Base-by-base conservation (phyloP, 2,329 filamentous ascomycete species). In the Penicillium sp. region DNA sequence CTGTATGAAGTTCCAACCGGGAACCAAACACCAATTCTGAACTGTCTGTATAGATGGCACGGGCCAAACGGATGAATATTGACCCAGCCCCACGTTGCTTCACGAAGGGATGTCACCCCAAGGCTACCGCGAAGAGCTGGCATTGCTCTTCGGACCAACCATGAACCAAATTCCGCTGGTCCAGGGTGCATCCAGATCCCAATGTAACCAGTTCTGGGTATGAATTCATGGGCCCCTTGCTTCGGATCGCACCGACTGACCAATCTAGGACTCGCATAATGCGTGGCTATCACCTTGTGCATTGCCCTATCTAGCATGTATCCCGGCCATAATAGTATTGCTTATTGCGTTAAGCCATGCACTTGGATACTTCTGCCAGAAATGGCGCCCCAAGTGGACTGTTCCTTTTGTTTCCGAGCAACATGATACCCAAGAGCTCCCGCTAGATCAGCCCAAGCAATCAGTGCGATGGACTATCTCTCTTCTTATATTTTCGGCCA, bases 401-500 rank as follows among this genome's bases (percentile, higher is more conserved):
- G 74, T 66, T 48, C 75, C 81, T 4, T 86, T 86, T 59, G 70
- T 86, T 19, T 65, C 76, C 19, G 82, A 84, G 58, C 61, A 70
- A 19, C 67, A 69, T 35, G 63, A 68, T 36, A 57, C 47, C 42
- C 49, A 63, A 41, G 70, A 74, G 45, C 61, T 71, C 49, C 72
- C 68, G 53, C 71, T 64, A 49, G 77, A 70, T 59, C 66, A 64
- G 31, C 61, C 68, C 25, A 68, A 56, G 57, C 68, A 61, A 41
- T 62, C 66, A 41, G 59, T 63, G 69, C 69, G 59, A 61, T 77
- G 75, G 68, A 72, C 74, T 0, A 51, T 75, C 13, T 49, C 62
- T 42, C 68, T 83, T 9, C 69, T 81, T 21, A 41, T 68, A 2
- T 53, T 77, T 6, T 78, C 79, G 0, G 52, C 69, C 8, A 49